phyloP scores from a whole-genome alignment of 2,329 filamentous ascomycete species.

The Colletotrichum paranaense region DNA sequence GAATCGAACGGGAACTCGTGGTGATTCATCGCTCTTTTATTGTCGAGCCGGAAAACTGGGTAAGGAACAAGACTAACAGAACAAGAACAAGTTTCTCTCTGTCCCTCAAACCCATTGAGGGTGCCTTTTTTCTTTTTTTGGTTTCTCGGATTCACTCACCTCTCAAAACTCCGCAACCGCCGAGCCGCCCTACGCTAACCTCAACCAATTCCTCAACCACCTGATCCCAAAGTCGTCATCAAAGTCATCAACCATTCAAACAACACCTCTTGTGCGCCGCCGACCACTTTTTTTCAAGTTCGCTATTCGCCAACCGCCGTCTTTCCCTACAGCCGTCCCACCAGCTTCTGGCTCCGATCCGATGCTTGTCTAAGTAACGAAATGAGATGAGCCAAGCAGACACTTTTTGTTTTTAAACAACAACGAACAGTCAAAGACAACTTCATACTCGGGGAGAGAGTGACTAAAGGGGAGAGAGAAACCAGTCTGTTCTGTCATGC shows the following conservation, averaged over 20 bases:
- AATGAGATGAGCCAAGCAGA: constrained; percentile 28
- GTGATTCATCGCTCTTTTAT: constrained; percentile 1
- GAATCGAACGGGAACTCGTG: not conserved
- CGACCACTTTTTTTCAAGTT: not conserved
- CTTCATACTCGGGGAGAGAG: not conserved
- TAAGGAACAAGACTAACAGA: not conserved
- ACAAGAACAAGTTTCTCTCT: not conserved
- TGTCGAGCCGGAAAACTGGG: not conserved
- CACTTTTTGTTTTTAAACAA: constrained; percentile 1
- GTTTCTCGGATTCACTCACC: not conserved
- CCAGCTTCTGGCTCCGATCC: constrained; percentile 26
- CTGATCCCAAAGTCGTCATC: not conserved
- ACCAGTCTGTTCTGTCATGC: constrained; percentile 9
- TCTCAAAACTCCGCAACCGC: not conserved
- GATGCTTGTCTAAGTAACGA: constrained; percentile 31
- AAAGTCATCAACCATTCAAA: constrained; percentile 4
- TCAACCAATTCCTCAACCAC: not conserved
- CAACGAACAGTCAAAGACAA: not conserved
- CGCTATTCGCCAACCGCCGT: not conserved
- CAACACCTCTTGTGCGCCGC: constrained; percentile 14
- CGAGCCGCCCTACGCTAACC: not conserved
- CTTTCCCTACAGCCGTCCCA: constrained; percentile 22
- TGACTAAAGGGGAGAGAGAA: not conserved
- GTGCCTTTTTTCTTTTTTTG: not conserved
- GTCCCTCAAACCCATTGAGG: not conserved